Conservation (phyloP, 176 grass and related monocot genomes). For the Luzula sylvatica region DNA sequence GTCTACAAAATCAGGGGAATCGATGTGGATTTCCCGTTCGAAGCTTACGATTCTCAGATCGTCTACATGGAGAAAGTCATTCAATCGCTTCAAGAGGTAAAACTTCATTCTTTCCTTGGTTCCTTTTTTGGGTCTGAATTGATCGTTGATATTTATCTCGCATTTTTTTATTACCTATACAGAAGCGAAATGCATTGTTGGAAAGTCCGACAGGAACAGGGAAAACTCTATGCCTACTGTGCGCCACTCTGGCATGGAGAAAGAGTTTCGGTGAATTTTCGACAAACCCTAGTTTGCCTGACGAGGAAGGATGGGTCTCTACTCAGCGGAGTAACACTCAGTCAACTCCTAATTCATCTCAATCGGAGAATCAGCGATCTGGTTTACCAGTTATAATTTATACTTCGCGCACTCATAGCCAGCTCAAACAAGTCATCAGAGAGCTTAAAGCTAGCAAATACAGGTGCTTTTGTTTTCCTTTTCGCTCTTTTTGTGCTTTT, state of each 20-base stretch:
- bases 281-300: slow-evolving; percentile 19
- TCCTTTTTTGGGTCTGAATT: background rate
- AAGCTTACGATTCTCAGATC: slow-evolving; percentile 79
- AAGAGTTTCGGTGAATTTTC: slow-evolving; percentile 66
- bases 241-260: slow-evolving; percentile 76
- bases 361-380: slow-evolving; percentile 12
- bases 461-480: slow-evolving; percentile 33
- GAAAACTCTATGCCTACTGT: slow-evolving; percentile 86
- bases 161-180: slow-evolving; percentile 11
- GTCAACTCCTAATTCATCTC: slow-evolving; percentile 41
- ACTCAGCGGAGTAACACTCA: slow-evolving; percentile 29
- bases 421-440: slow-evolving; percentile 89
- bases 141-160: background rate
- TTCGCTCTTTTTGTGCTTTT: background rate
- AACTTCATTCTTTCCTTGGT: background rate
- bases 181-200: slow-evolving; percentile 81
- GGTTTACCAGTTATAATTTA: slow-evolving; percentile 83
- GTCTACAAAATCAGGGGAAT: slow-evolving; percentile 76
- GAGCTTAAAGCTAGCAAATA: slow-evolving; percentile 84
- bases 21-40: slow-evolving; percentile 78
- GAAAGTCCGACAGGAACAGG: slow-evolving; percentile 94
- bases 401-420: slow-evolving; percentile 84
- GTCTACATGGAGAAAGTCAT: slow-evolving; percentile 93
- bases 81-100: slow-evolving; percentile 77
- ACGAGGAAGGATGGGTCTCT: slow-evolving; percentile 25